Conservation (phyloP, 306 rosid species). For the Medicago lupulina region DNA sequence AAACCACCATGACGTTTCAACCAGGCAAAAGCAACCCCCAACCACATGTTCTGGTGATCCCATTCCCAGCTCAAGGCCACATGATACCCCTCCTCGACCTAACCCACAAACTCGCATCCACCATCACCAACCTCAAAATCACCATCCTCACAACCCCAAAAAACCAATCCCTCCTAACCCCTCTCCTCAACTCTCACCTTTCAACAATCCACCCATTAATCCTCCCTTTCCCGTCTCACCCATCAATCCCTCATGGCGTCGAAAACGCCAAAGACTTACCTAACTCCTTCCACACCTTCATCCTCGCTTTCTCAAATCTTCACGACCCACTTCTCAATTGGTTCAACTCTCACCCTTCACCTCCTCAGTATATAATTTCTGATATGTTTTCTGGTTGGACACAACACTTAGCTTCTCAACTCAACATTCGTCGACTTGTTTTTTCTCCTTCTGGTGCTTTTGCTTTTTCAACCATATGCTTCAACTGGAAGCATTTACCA, state of each 20-base stretch:
- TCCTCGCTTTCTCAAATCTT: slow-evolving; percentile 45
- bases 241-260: slow-evolving; percentile 49
- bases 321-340: slow-evolving; percentile 35
- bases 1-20: background rate
- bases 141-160: slow-evolving; percentile 44
- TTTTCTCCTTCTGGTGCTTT: slow-evolving; percentile 60
- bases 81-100: slow-evolving; percentile 51
- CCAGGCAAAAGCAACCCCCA: background rate
- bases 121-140: slow-evolving; percentile 10
- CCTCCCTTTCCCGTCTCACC: slow-evolving; percentile 57
- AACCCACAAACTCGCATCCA: slow-evolving; percentile 40
- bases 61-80: slow-evolving; percentile 50
- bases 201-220: slow-evolving; percentile 34
- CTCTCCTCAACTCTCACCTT: slow-evolving; percentile 35
- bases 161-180: slow-evolving; percentile 30
- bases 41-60: slow-evolving; percentile 35
- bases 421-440: slow-evolving; percentile 44
- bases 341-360: slow-evolving; percentile 43
- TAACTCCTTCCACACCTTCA: slow-evolving; percentile 25
- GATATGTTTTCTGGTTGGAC: slow-evolving; percentile 69
- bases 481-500: slow-evolving; percentile 44
- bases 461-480: slow-evolving; percentile 44
- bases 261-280: slow-evolving; percentile 60
- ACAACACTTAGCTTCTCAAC: slow-evolving; percentile 48
- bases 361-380: slow-evolving; percentile 53